A percentile compares a stretch with the other conserved stretches of the same genome.
Conservation (phyloP, 352 stramenopile genomes). For the Globisporangium splendens region DNA sequence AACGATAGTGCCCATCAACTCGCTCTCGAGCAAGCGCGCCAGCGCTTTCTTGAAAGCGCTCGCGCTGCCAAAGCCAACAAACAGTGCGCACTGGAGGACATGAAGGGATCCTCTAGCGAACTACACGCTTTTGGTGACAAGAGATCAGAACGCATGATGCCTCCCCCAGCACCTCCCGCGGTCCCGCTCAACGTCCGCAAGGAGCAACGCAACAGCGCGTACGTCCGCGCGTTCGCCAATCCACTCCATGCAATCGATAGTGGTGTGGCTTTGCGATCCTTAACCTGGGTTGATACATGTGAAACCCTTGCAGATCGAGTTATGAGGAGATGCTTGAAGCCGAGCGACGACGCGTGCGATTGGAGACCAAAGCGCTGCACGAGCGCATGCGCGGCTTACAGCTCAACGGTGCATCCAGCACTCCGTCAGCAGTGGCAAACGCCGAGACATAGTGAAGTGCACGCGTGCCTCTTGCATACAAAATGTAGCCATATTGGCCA, state of each 20-base stretch:
- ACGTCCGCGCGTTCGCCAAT: not conserved
- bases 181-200: not conserved
- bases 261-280: no score
- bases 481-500: no score
- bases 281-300: no score
- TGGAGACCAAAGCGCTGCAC: constrained; percentile 51
- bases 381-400: constrained; percentile 39
- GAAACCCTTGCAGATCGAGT: constrained; percentile 11
- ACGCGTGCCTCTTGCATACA: no score
- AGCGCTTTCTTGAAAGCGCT: constrained; percentile 24
- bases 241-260: not conserved
- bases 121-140: not conserved
- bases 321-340: constrained; percentile 43
- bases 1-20: not conserved
- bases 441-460: no score
- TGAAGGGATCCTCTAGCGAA: not conserved
- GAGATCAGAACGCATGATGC: not conserved
- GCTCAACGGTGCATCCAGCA: no score
- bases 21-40: constrained; percentile 8
- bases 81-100: constrained; percentile 20
- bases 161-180: not conserved
- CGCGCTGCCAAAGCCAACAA: constrained; percentile 25
- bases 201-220: constrained; percentile 10
- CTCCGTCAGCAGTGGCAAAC: no score
- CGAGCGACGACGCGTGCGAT: constrained; percentile 36